Evolutionary conservation across 2,329 filamentous ascomycete genomes (phyloP), one percentile per base, ranked within the genome.

Genomic region (Botrytis cinerea): DNA sequence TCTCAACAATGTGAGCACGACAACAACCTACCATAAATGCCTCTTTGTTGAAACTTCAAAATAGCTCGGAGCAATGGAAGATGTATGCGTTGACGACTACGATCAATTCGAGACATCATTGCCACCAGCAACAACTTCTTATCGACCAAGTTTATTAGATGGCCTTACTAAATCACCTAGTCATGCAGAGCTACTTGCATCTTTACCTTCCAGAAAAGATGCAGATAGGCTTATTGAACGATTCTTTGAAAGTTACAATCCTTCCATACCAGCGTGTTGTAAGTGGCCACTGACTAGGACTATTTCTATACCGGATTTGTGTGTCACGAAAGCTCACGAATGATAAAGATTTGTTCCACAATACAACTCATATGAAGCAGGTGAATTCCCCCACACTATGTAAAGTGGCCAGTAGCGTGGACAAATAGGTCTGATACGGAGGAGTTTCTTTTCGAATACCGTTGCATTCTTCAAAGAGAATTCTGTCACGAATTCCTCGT

Each of bases 1-100:
- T 79, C 79, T 89, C 20, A 86, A 89, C 76, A 87, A 89, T 81
- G 87, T 88, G 76, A 83, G 86, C 70, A 35, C 1, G 10, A 54
- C 14, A 12, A 28, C 2, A 54, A 54, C 28, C 51, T 18, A 9
- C 1, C 51, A 28, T 54, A 28, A 28, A 54, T 18, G 14, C 12
- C 25, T 28, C 12, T 14, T 9, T 28, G 51, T n/a, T 54, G 51
- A 54, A n/a, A 54, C 51, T 54, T 54, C 51, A 28, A 28, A 54
- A 54, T 18, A 28, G 51, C 51, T 54, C 51, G 51, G 51, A 54
- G 51, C 14, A 54, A 18, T 54, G n/a, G 18, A 54, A 54, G n/a
- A 57, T 57, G n/a, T 25, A 57, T 57, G 51, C 14, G 28, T 57
- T 60, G 57, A 60, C 22, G 57, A 60, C 32, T 32, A 57, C 16